Conservation (phyloP, 805 yeast species). For the Candida sphagnicola region DNA sequence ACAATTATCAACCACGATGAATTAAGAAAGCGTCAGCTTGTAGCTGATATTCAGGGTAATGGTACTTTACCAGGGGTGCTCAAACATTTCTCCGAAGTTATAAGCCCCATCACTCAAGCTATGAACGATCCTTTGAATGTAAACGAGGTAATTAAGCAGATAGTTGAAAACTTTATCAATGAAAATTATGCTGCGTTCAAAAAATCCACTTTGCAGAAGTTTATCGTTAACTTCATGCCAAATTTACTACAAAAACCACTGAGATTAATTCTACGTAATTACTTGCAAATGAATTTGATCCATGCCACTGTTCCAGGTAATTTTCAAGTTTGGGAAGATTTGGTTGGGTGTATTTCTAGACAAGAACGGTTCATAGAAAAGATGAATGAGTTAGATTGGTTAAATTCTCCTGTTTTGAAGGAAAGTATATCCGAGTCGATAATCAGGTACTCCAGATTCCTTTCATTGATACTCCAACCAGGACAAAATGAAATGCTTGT, state of each 20-base stretch:
- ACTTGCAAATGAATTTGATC: constrained; percentile 8
- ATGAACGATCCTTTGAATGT: no score
- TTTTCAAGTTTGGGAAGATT: constrained; percentile 7
- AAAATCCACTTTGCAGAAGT: no score
- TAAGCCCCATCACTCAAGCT: no score
- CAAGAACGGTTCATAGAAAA: constrained; percentile 10
- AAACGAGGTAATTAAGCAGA: no score
- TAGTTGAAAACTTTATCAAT: no score
- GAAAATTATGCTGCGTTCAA: no score
- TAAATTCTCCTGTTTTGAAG: constrained; percentile 5
- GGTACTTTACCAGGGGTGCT: constrained; percentile 6
- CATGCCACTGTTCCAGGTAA: constrained; percentile 6
- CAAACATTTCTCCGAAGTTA: constrained; percentile 6
- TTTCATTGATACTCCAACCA: background rate
- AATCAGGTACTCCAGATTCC: constrained; percentile 5
- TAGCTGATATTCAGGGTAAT: constrained; percentile 3
- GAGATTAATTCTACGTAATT: constrained; percentile 6
- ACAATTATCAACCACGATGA: constrained; percentile 4
- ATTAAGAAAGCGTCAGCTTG: constrained; percentile 6
- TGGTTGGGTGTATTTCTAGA: constrained; percentile 11
- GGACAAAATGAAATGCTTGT: constrained; percentile 4
- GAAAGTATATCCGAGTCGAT: constrained; percentile 5
- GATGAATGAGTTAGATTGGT: constrained; percentile 9
- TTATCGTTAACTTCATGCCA: no score
- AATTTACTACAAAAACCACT: no score